Percentiles rank a stretch among this genome's conserved stretches.
Evolutionary conservation across 179 eudicot species (phyloP).

Genomic region (Sideroxylon spinosum): DNA sequence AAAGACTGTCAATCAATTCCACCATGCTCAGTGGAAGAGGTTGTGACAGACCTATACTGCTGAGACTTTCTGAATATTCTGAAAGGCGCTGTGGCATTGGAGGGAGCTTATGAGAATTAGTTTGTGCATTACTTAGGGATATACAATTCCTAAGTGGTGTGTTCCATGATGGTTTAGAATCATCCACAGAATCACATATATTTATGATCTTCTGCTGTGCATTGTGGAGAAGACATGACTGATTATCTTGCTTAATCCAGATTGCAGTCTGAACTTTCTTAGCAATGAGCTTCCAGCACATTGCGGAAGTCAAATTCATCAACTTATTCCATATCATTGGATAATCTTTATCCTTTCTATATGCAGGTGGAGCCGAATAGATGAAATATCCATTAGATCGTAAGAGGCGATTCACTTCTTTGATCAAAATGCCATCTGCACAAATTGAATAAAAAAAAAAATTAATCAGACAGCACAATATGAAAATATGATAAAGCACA

Average conservation of each 20-base stretch:
- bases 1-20: not conserved
- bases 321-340: conserved; percentile 84
- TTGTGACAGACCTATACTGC: conserved; percentile 49
- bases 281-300: conserved; percentile 96
- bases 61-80: conserved; percentile 60
- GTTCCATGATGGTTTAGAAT: conserved; percentile 68
- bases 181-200: conserved; percentile 57
- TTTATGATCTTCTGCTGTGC: conserved; percentile 58
- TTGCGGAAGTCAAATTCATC: conserved; percentile 62
- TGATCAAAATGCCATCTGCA: conserved; percentile 83
- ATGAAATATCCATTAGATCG: conserved; percentile 89
- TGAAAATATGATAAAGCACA: not conserved
- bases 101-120: conserved; percentile 47
- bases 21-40: conserved; percentile 10
- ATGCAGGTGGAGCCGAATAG: conserved; percentile 99
- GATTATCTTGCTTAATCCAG: conserved; percentile 74
- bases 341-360: conserved; percentile 86
- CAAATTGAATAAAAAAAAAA: not conserved
- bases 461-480: not conserved
- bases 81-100: conserved; percentile 82
- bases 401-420: conserved; percentile 78
- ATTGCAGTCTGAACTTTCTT: conserved; percentile 90
- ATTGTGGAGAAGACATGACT: conserved; percentile 59
- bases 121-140: conserved; percentile 24
- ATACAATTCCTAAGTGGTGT: conserved; percentile 70